phyloP scores from a whole-genome alignment of 805 yeast genomes.

The Wickerhamiella shivajii region DNA sequence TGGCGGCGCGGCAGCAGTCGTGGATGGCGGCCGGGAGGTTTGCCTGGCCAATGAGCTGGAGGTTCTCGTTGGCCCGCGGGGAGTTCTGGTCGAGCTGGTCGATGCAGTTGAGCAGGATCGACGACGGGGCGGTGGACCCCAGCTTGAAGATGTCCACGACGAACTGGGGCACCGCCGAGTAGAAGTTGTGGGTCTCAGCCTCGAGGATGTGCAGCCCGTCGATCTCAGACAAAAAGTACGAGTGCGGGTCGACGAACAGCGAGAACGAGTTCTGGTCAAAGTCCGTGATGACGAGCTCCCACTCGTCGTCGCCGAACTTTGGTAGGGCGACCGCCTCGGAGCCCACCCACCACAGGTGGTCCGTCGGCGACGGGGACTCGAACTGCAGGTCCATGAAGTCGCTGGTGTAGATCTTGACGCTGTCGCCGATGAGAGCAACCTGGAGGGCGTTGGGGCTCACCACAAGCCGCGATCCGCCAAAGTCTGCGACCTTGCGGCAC shows the following conservation, averaged over 20 bases:
- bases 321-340: too few species aligned
- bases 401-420: too few species aligned
- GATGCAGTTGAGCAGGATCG: slow-evolving; percentile 67
- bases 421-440: too few species aligned
- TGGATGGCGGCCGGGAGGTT: slow-evolving; percentile 45
- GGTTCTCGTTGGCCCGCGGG: slow-evolving; percentile 68
- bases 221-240: slow-evolving; percentile 30
- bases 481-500: too few species aligned
- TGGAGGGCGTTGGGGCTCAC: too few species aligned
- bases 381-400: too few species aligned
- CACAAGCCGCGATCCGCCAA: too few species aligned
- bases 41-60: slow-evolving; percentile 39
- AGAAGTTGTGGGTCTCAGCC: slow-evolving; percentile 38
- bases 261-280: too few species aligned
- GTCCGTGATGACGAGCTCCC: too few species aligned
- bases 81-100: slow-evolving; percentile 51
- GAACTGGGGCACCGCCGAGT: slow-evolving; percentile 44
- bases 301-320: too few species aligned
- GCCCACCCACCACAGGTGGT: too few species aligned
- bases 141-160: slow-evolving; percentile 55
- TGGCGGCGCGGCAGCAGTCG: slow-evolving; percentile 58
- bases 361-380: too few species aligned
- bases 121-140: slow-evolving; percentile 74
- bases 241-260: slow-evolving; percentile 3
- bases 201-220: slow-evolving; percentile 69